Percentiles rank a stretch among this genome's conserved stretches.
Conservation (phyloP, 2,329 filamentous ascomycete species). For the Fusarium sp. region DNA sequence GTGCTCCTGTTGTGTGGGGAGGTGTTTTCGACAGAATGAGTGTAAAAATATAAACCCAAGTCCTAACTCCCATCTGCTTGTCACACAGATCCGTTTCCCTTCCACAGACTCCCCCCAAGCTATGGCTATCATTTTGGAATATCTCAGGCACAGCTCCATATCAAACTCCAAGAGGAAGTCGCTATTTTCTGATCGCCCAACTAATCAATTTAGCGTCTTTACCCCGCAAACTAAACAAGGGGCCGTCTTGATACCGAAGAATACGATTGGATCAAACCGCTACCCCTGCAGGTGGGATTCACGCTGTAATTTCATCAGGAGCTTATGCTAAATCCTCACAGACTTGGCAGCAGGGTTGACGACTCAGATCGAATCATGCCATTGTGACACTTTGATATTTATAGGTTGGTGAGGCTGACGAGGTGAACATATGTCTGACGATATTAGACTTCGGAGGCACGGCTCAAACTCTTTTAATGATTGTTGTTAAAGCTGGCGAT, state of each 20-base stretch:
- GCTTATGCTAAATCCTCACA: not conserved
- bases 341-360: too few relatives aligned
- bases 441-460: too few relatives aligned
- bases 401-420: not conserved
- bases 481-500: too few relatives aligned
- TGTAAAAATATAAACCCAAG: too few relatives aligned
- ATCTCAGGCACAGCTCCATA: not conserved
- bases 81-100: too few relatives aligned
- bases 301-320: slow-evolving; percentile 17
- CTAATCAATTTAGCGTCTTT: slow-evolving; percentile 11
- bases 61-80: too few relatives aligned
- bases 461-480: too few relatives aligned
- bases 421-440: too few relatives aligned
- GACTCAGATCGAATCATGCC: not conserved
- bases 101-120: too few relatives aligned
- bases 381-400: not conserved
- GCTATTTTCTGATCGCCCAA: not conserved
- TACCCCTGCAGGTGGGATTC: slow-evolving; percentile 13
- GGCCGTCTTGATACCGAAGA: not conserved
- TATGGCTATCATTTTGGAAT: too few relatives aligned
- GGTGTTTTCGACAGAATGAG: too few relatives aligned
- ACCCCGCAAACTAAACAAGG: slow-evolving; percentile 24
- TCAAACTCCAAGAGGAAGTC: not conserved
- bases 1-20: too few relatives aligned
- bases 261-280: not conserved